Evolutionary conservation across 352 stramenopile species (phyloP).

Genomic region (Paralagenidium karlingii): DNA sequence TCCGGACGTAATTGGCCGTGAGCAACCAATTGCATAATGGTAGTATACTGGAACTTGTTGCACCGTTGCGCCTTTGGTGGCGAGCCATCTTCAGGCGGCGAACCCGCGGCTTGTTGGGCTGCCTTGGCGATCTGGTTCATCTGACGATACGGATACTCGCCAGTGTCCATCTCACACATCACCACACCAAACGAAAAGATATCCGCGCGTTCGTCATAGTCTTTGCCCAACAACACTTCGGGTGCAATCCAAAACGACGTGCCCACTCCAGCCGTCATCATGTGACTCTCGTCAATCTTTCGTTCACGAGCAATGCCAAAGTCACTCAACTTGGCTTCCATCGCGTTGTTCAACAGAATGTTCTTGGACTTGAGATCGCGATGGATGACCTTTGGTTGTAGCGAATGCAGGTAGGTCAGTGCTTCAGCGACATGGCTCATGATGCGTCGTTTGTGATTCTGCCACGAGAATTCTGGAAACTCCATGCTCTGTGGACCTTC

Average conservation of each 20-base stretch:
- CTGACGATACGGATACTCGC: constrained; percentile 70
- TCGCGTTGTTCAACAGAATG: neutral
- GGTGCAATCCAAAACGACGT: neutral
- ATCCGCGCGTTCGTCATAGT: constrained; percentile 2
- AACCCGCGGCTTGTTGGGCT: too few species aligned
- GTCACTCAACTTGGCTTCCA: constrained; percentile 2
- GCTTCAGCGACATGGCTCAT: too few species aligned
- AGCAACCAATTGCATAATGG: constrained; percentile 19
- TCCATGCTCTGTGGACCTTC: too few species aligned
- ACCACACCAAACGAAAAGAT: constrained; percentile 8
- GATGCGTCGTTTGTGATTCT: too few species aligned
- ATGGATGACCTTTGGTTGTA: too few species aligned
- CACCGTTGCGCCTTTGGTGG: too few species aligned
- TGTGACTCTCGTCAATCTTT: neutral
- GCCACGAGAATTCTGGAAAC: neutral
- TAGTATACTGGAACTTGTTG: constrained; percentile 16
- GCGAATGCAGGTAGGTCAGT: too few species aligned
- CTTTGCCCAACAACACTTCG: constrained; percentile 1
- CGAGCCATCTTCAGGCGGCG: too few species aligned
- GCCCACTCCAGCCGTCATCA: neutral
- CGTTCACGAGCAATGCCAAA: constrained; percentile 3
- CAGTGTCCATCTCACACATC: constrained; percentile 20
- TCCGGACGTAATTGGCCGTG: constrained; percentile 13
- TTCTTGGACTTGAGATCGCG: neutral
- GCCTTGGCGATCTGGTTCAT: too few species aligned